Evolutionary conservation across 768 basidiomycete species (phyloP).

Genomic region (Termitomyces sp.): DNA sequence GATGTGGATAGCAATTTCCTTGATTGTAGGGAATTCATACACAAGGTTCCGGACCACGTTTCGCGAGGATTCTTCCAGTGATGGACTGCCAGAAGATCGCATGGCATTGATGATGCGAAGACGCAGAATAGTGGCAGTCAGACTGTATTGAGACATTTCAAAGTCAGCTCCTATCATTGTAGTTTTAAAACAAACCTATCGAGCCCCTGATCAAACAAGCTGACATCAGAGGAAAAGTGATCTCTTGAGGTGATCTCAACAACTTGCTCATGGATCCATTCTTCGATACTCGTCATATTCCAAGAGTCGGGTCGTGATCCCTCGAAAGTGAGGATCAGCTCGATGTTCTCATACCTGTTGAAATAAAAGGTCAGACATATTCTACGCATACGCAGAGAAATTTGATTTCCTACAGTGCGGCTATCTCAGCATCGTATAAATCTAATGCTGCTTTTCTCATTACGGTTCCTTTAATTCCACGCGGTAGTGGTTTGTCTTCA

Average conservation of each 20-base stretch:
- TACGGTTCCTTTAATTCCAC: slow-evolving; percentile 39
- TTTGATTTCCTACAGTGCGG: slow-evolving; percentile 22
- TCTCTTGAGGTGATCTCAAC: not conserved
- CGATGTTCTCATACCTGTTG: not conserved
- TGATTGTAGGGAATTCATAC: not conserved
- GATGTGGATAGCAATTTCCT: not conserved
- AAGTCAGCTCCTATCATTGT: not conserved
- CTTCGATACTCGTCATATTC: not conserved
- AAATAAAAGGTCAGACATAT: not conserved
- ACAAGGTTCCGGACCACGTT: not conserved
- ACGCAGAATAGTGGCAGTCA: not conserved
- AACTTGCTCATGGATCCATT: not conserved
- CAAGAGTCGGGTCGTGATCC: not conserved
- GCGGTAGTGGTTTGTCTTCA: slow-evolving; percentile 33
- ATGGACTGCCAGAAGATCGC: not conserved
- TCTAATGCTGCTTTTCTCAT: slow-evolving; percentile 31
- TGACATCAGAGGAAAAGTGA: not conserved
- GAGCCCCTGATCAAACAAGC: not conserved
- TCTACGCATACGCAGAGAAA: too few relatives aligned
- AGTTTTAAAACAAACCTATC: too few relatives aligned
- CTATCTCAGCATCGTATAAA: slow-evolving; percentile 34
- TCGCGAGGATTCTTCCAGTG: not conserved
- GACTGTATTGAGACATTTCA: not conserved
- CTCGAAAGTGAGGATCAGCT: not conserved
- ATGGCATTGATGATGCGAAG: not conserved